These are phyloP conservation scores for Epichloe typhina DNA, from an alignment of 2,329 filamentous ascomycete genomes.

Conservation along the genomic window DNA sequence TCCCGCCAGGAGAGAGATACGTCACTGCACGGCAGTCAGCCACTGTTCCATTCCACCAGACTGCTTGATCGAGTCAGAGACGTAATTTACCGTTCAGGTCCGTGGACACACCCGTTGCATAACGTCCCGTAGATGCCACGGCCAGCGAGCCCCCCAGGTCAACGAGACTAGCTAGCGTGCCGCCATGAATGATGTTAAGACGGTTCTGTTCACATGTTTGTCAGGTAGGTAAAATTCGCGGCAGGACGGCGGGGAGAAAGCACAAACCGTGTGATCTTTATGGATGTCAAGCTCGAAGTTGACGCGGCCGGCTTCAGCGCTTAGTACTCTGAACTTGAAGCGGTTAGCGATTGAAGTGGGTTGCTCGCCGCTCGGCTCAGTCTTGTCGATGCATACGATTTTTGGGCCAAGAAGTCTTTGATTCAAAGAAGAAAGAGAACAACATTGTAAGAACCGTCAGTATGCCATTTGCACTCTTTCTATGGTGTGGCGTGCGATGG, in stretches of 20 bases:
- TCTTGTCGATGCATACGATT: not conserved
- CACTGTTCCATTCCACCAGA: not conserved
- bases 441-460: not conserved
- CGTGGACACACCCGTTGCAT: conserved; percentile 50
- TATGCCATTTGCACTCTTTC: not conserved
- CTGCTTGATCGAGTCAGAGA: not conserved
- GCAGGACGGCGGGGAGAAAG: not conserved
- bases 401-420: conserved; percentile 15
- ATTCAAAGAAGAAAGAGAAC: not conserved
- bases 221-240: not conserved
- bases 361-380: not conserved
- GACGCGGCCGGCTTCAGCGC: conserved; percentile 52
- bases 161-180: conserved; percentile 65
- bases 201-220: conserved; percentile 44
- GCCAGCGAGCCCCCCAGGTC: conserved; percentile 55
- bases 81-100: conserved; percentile 42
- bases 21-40: conserved; percentile 34
- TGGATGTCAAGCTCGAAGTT: conserved; percentile 65
- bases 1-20: conserved; percentile 46
- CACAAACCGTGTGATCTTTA: conserved; percentile 57
- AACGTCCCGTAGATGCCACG: conserved; percentile 50
- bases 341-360: not conserved
- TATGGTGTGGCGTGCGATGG: not conserved
- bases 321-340: conserved; percentile 50
- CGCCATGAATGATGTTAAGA: conserved; percentile 62